Conservation (phyloP, 2,329 filamentous ascomycete species). For the Colletotrichum agaves region DNA sequence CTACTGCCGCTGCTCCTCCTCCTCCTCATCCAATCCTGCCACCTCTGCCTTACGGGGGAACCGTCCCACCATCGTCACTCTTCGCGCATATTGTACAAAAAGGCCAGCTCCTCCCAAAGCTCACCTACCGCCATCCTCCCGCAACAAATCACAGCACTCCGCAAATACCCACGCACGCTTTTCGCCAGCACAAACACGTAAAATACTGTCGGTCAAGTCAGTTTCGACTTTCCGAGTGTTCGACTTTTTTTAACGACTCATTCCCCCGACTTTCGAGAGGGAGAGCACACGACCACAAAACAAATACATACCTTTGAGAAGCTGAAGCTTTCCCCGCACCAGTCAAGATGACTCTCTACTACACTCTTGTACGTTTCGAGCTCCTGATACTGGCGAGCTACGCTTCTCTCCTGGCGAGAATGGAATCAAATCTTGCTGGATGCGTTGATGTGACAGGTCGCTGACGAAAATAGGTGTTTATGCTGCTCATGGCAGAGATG, state of each 20-base stretch:
- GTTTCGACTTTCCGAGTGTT: slow-evolving; percentile 35
- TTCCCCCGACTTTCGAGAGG: neutral
- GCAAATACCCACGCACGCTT: neutral
- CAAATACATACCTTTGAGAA: neutral
- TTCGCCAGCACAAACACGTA: slow-evolving; percentile 1
- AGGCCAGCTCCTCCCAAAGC: slow-evolving; percentile 36
- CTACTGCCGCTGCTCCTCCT: no score
- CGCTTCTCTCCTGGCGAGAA: neutral
- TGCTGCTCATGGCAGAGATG: slow-evolving; percentile 87
- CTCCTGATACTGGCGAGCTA: neutral
- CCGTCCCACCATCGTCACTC: slow-evolving; percentile 36
- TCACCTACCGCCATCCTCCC: neutral
- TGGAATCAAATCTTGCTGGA: slow-evolving; percentile 6
- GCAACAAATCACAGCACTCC: slow-evolving; percentile 27
- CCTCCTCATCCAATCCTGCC: slow-evolving; percentile 10
- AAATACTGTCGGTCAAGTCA: slow-evolving; percentile 33
- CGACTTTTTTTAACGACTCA: neutral
- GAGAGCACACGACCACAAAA: slow-evolving; percentile 26
- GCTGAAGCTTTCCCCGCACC: slow-evolving; percentile 35
- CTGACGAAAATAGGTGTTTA: slow-evolving; percentile 73
- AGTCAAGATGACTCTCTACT: slow-evolving; percentile 67
- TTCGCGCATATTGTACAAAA: slow-evolving; percentile 33
- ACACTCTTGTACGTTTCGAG: slow-evolving; percentile 58
- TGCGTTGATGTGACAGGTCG: neutral
- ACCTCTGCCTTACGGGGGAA: slow-evolving; percentile 25